Evolutionary conservation across 2,329 filamentous ascomycete genomes (phyloP).

Genomic region (Graphiopsis chlorocephala): DNA sequence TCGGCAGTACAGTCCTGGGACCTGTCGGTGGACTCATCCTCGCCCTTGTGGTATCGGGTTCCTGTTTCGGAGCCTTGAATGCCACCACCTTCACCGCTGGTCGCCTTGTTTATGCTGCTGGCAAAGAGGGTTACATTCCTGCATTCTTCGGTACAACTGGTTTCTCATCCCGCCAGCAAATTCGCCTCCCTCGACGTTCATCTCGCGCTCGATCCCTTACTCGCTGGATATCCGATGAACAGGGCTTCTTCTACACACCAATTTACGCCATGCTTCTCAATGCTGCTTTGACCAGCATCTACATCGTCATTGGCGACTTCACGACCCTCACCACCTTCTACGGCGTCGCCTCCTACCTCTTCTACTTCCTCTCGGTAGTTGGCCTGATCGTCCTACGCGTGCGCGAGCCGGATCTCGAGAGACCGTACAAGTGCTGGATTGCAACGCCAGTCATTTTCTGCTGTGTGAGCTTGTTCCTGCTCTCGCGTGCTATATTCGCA

Average conservation of each 20-base stretch:
- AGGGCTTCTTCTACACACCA: constrained; percentile 87
- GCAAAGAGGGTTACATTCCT: constrained; percentile 92
- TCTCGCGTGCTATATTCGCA: constrained; percentile 84
- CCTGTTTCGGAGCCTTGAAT: constrained; percentile 92
- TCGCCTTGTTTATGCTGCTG: constrained; percentile 87
- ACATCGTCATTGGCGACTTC: constrained; percentile 87
- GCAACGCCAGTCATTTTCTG: constrained; percentile 96
- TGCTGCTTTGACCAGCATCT: constrained; percentile 66
- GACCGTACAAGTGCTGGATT: constrained; percentile 96
- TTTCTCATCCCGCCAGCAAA: constrained; percentile 46
- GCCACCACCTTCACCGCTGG: constrained; percentile 91
- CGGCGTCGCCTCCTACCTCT: constrained; percentile 93
- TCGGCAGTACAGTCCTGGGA: constrained; percentile 87
- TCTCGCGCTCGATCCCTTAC: constrained; percentile 56
- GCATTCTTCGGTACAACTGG: constrained; percentile 80
- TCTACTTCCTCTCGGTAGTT: constrained; percentile 94
- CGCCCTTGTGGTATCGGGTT: constrained; percentile 83
- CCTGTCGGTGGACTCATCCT: constrained; percentile 76
- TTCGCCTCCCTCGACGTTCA: constrained; percentile 46
- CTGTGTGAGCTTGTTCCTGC: constrained; percentile 89
- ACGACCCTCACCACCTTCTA: constrained; percentile 92
- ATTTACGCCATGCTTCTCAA: constrained; percentile 88
- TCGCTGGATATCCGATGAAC: constrained; percentile 70
- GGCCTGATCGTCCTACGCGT: constrained; percentile 89
- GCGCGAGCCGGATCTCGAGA: constrained; percentile 78